Base-by-base conservation (phyloP, 75 land plant genomes). In the Pinus taeda region DNA sequence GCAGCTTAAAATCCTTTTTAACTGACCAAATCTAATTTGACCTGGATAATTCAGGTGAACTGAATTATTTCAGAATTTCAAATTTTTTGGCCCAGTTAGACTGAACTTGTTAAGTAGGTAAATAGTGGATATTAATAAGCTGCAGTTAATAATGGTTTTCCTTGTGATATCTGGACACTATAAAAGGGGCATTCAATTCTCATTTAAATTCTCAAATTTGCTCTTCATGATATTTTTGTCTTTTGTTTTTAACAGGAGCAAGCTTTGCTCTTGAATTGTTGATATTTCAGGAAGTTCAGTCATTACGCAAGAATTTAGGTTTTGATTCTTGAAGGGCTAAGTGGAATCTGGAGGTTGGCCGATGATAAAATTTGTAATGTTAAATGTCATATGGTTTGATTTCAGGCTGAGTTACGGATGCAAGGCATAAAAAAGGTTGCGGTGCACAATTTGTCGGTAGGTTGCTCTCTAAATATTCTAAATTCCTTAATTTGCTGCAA, bases 361-460 rank as follows among this genome's bases (percentile, higher is more conserved):
- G 20, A 69, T 29, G 18, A 74, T 77, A 21, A 18, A 17, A 45
- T 15, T 77, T 24, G 13, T 67, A 18, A 45, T 17, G 49, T 30
- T n/a, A 57, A 62, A 8, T 65, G 1, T 30, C 53, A 39, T 80
- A 33, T 73, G 73, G 53, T 15, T 76, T 81, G 12, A 3, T 42
- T 42, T 42, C 92, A 97, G 99, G 99, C 99, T 39, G 99, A 97
- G 81, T 60, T 97, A 79, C 88, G 78, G 64, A 95, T 95, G 93
- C 90, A 95, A 75, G 93, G 88, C 73, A 84, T 91, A 15, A 91
- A 89, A 61, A 95, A 89, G 72, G 98, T 97, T 7, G 80, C 95
- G 62, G 93, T 97, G 72, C 99, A 97, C 70, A 93, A 93, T 74
- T 70, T 97, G 53, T 97, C 99, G 82, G 99, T 93, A 91, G 82